These are phyloP conservation scores for Cytospora mali DNA, from an alignment of 2,329 filamentous ascomycete genomes.

Conservation along the genomic window DNA sequence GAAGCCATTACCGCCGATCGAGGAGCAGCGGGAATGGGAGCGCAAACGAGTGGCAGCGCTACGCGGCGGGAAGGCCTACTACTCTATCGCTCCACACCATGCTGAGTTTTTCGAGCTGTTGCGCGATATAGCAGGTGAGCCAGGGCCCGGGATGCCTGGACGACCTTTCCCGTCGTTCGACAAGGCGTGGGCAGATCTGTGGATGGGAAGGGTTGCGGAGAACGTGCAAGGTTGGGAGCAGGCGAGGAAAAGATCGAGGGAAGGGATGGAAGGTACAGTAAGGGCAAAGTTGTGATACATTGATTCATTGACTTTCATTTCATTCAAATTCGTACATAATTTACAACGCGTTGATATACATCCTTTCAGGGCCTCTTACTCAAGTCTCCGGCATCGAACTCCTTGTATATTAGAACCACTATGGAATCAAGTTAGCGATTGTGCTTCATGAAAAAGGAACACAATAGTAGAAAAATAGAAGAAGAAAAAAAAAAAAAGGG, in stretches of 20 bases:
- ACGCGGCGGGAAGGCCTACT: not conserved
- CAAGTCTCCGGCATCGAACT: too few species aligned
- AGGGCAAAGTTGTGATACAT: not conserved
- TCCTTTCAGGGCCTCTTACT: too few species aligned
- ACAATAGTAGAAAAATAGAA: not conserved
- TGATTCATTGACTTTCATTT: not conserved
- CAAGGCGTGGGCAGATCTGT: not conserved
- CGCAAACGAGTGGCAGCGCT: constrained; percentile 32
- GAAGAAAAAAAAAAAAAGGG: too few species aligned
- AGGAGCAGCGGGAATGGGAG: constrained; percentile 54
- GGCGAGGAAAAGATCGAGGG: constrained; percentile 2
- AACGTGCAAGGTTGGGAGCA: not conserved
- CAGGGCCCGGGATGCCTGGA: not conserved
- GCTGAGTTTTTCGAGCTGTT: not conserved
- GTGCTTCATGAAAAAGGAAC: too few species aligned
- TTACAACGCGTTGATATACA: too few species aligned
- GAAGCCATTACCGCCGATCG: constrained; percentile 47
- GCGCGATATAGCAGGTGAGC: not conserved
- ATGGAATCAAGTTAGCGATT: too few species aligned
- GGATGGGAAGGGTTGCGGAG: not conserved
- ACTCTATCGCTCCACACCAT: not conserved
- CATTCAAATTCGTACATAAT: not conserved
- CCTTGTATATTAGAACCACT: too few species aligned
- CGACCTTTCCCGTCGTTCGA: not conserved
- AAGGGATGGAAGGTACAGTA: not conserved